Conservation (phyloP, 306 rosid species). For the Elaeagnus macrophylla region DNA sequence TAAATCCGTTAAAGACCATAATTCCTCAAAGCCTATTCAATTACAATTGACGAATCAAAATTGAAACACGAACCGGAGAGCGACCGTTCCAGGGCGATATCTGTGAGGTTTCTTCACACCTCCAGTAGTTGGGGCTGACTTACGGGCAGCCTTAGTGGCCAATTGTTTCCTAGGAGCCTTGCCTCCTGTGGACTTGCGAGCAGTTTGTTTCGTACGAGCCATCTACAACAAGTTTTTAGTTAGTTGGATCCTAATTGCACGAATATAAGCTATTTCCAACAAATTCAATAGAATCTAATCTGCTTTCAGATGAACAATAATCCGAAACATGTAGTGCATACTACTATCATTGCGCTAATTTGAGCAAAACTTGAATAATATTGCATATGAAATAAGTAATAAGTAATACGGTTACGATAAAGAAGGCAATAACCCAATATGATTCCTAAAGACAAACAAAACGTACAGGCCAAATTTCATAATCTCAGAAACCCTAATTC, state of each 20-base stretch:
- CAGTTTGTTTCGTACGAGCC: constrained; percentile 99
- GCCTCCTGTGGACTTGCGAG: constrained; percentile 93
- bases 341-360: too few species aligned
- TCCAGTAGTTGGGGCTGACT: constrained; percentile 95
- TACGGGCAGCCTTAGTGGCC: constrained; percentile 97
- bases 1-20: background rate
- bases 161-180: constrained; percentile 96
- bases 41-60: background rate
- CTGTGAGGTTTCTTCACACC: constrained; percentile 96
- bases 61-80: constrained; percentile 52
- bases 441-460: too few species aligned
- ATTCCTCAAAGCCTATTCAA: too few species aligned
- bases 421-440: too few species aligned
- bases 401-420: too few species aligned
- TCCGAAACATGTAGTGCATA: too few species aligned
- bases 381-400: too few species aligned
- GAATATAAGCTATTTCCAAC: background rate
- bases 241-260: too few species aligned
- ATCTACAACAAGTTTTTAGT: constrained; percentile 27
- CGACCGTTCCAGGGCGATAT: constrained; percentile 90
- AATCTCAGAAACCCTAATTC: too few species aligned
- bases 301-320: too few species aligned
- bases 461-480: too few species aligned
- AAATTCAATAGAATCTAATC: background rate
- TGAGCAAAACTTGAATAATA: too few species aligned